phyloP scores from a whole-genome alignment of 345 rosid species.

The Carallia brachiata region DNA sequence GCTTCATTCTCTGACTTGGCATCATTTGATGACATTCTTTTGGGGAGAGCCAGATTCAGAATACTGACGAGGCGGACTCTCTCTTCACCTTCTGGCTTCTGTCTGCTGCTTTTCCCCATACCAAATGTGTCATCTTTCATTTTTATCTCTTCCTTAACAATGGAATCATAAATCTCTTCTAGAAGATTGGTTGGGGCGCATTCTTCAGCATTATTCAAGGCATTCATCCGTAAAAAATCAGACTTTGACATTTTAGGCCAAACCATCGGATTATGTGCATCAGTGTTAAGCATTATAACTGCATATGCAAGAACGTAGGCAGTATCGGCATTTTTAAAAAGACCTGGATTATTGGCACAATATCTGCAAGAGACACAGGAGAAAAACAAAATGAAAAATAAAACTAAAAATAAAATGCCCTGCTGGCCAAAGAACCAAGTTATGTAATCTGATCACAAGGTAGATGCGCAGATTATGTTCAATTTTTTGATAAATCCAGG shows the following conservation, averaged over 20 bases:
- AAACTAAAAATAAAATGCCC: not conserved
- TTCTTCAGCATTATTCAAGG: conserved; percentile 69
- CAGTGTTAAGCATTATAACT: conserved; percentile 95
- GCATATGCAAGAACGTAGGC: conserved; percentile 99
- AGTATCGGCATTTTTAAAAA: conserved; percentile 95
- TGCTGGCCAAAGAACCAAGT: not conserved
- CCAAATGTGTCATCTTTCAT: conserved; percentile 71
- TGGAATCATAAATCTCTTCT: conserved; percentile 92
- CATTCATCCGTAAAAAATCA: conserved; percentile 87
- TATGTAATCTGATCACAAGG: not conserved
- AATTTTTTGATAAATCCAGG: no score
- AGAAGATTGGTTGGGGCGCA: conserved; percentile 80
- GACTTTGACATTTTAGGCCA: conserved; percentile 98
- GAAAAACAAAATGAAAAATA: no score
- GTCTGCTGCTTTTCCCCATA: conserved; percentile 56
- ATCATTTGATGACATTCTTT: conserved; percentile 62
- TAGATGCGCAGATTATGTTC: no score
- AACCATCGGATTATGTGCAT: conserved; percentile 93
- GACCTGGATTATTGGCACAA: conserved; percentile 93
- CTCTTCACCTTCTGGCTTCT: conserved; percentile 83
- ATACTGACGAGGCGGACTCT: conserved; percentile 82
- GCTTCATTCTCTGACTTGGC: conserved; percentile 81
- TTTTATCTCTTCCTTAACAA: conserved; percentile 92
- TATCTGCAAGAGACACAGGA: conserved; percentile 53
- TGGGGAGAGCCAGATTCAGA: conserved; percentile 87